Conservation (phyloP, 495 filamentous ascomycete species). For the Podospora fimiseda region DNA sequence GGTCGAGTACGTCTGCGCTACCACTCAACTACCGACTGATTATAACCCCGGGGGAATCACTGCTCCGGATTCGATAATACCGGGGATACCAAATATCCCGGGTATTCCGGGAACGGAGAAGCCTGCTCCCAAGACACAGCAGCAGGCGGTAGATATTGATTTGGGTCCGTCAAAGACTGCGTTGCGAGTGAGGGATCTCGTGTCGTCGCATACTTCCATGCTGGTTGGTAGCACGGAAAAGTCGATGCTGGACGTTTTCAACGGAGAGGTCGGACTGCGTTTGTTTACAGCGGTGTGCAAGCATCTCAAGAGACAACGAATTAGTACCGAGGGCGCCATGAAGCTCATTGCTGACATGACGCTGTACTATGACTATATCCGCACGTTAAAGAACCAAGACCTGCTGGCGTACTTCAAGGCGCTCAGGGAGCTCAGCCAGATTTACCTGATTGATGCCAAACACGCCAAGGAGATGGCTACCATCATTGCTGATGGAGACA, state of each 20-base stretch:
- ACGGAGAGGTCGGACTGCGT: slow-evolving; percentile 91
- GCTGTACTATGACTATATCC: slow-evolving; percentile 79
- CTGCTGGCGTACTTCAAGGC: slow-evolving; percentile 86
- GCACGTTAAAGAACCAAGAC: slow-evolving; percentile 71
- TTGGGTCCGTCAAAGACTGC: slow-evolving; percentile 79
- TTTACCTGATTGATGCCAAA: slow-evolving; percentile 81
- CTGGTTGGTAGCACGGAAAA: slow-evolving; percentile 91
- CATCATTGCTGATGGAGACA: slow-evolving; percentile 84
- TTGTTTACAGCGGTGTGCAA: slow-evolving; percentile 89
- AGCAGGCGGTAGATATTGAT: slow-evolving; percentile 43
- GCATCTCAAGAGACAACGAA: slow-evolving; percentile 90
- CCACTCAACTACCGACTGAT: slow-evolving; percentile 76
- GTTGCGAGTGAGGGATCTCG: slow-evolving; percentile 69
- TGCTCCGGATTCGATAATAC: slow-evolving; percentile 31
- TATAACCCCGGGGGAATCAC: slow-evolving; percentile 65
- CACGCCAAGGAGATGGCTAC: slow-evolving; percentile 93
- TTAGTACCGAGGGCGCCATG: slow-evolving; percentile 83
- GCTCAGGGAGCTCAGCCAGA: slow-evolving; percentile 85
- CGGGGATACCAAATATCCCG: background rate
- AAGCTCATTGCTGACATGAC: slow-evolving; percentile 96
- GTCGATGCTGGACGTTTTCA: slow-evolving; percentile 96
- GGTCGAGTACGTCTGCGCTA: slow-evolving; percentile 91
- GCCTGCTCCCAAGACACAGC: background rate
- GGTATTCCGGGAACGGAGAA: slow-evolving; percentile 10
- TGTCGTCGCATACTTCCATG: slow-evolving; percentile 84